These are phyloP conservation scores for Cladosporium sp. DNA, from an alignment of 2,329 filamentous ascomycete species.

Conservation along the genomic window DNA sequence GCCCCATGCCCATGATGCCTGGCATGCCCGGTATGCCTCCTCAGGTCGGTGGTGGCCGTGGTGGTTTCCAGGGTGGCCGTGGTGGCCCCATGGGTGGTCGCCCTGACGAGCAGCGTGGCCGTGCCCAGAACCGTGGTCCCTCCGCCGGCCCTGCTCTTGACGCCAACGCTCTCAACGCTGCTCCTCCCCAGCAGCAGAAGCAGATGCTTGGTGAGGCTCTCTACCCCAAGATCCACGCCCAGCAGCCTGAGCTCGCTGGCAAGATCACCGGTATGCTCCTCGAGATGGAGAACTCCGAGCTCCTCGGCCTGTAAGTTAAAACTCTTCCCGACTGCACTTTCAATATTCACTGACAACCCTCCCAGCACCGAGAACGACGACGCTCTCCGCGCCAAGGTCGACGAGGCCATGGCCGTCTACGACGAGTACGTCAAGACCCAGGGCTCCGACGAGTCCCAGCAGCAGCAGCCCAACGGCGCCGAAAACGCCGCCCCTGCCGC, in stretches of 20 bases:
- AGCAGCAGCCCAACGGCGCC: slow-evolving; percentile 28
- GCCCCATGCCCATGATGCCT: slow-evolving; percentile 61
- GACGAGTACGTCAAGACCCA: slow-evolving; percentile 98
- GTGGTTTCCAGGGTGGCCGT: slow-evolving; percentile 52
- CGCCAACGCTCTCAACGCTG: slow-evolving; percentile 48
- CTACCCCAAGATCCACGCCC: slow-evolving; percentile 95
- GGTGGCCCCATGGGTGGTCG: slow-evolving; percentile 47
- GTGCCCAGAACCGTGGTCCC: slow-evolving; percentile 33
- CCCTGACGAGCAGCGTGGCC: slow-evolving; percentile 35
- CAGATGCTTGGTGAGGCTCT: slow-evolving; percentile 97
- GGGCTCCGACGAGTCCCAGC: slow-evolving; percentile 36
- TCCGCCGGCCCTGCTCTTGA: slow-evolving; percentile 35
- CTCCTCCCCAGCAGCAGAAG: slow-evolving; percentile 79
- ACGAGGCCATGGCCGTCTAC: slow-evolving; percentile 94
- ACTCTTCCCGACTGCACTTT: slow-evolving; percentile 6
- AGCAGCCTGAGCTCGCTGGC: slow-evolving; percentile 92
- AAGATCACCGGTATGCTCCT: slow-evolving; percentile 99
- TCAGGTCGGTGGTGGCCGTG: slow-evolving; percentile 51
- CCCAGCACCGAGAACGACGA: slow-evolving; percentile 80
- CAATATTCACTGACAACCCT: neutral
- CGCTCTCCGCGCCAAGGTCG: slow-evolving; percentile 90
- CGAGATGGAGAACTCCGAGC: slow-evolving; percentile 96
- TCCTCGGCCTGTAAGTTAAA: slow-evolving; percentile 81
- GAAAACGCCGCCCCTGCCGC: slow-evolving; percentile 32
- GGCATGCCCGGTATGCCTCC: slow-evolving; percentile 48